Percentiles rank a stretch among this genome's conserved stretches.
phyloP scores from a whole-genome alignment of 163 green algal genomes.

The Trebouxia gelatinosa region DNA sequence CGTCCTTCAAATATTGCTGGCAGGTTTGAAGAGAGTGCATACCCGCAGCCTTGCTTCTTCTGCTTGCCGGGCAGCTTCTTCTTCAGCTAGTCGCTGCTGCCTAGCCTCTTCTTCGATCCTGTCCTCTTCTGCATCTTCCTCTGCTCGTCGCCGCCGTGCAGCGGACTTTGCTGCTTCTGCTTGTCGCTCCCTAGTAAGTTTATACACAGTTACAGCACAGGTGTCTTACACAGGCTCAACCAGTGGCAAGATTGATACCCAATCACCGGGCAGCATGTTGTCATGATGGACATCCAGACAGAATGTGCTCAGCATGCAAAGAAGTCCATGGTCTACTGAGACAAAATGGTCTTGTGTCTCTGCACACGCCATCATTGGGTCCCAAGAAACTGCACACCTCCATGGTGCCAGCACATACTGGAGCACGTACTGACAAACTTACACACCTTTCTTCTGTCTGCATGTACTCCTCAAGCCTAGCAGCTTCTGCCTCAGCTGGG shows the following conservation, averaged over 20 bases:
- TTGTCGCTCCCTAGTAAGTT: slow-evolving; percentile 4
- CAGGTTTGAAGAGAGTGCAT: neutral
- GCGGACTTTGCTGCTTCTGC: neutral
- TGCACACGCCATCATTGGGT: neutral
- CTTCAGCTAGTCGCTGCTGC: slow-evolving; percentile 10
- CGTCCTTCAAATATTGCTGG: neutral
- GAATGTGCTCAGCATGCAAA: neutral
- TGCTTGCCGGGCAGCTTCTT: slow-evolving; percentile 27
- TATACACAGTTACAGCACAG: too few relatives aligned
- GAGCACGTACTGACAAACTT: neutral
- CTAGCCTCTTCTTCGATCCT: slow-evolving; percentile 19
- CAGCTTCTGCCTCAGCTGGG: slow-evolving; percentile 7
- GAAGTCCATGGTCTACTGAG: neutral
- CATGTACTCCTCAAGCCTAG: slow-evolving; percentile 1
- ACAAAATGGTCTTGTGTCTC: neutral
- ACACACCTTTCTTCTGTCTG: slow-evolving; percentile 5
- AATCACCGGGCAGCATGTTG: too few relatives aligned
- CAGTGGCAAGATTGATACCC: too few relatives aligned
- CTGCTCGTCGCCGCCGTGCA: slow-evolving; percentile 2
- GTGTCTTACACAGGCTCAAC: too few relatives aligned
- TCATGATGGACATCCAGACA: too few relatives aligned
- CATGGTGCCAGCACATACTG: neutral
- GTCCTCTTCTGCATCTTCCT: slow-evolving; percentile 32
- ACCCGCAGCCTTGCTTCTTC: slow-evolving; percentile 17
- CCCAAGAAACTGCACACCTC: neutral